Base-by-base conservation (phyloP, 2,329 filamentous ascomycete species). In the Colletotrichum musae region DNA sequence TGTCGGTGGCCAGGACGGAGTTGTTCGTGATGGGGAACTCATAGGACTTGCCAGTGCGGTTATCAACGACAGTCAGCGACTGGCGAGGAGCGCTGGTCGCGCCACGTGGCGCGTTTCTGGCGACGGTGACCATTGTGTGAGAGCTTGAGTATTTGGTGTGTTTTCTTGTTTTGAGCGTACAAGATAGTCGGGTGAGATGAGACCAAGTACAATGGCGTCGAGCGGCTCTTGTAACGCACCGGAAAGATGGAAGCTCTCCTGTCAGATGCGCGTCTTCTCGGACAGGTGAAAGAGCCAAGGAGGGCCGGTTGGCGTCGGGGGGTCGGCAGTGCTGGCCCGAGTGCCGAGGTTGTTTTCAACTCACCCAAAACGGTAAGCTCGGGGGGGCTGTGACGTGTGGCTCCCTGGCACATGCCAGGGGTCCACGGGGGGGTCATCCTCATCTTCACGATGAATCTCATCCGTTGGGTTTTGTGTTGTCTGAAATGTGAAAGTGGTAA, bases 11-110 rank as follows among this genome's bases (percentile, higher is more conserved):
- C 36, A 79, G 77, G n/a, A 87, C 80, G 1, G 84, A 81, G 74
- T 86, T 87, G 75, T 85, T 76, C 58, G 76, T 79, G 74, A 87
- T 86, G 66, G 85, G 84, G 41, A 87, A 76, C 74, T 85, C 82
- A 64, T 86, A 86, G 21, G 77, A 74, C 72, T 83, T 80, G 61
- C 82, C 82, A 3, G 84, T 86, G 65, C 85, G 83, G 77, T 86
- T 86, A 74, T 87, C 85, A 43, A 82, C 76, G 26, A 85, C 82
- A 16, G 83, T 84, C 71, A 85, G 75, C 48, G 79, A 77, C 72
- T 77, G 74, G 26, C 74, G 74, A 13, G 75, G 62, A 12, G 59
- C 71, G 41, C 32, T 58, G 24, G 52, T 64, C 18, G 70, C 67
- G 57, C 62, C 66, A 56, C 66, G 66, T 52, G 66, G 57, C 66